Evolutionary conservation across 1,284 basidiomycete species (phyloP), one percentile per base, ranked within the genome.

Genomic region (Cutaneotrichosporon mucoides): DNA sequence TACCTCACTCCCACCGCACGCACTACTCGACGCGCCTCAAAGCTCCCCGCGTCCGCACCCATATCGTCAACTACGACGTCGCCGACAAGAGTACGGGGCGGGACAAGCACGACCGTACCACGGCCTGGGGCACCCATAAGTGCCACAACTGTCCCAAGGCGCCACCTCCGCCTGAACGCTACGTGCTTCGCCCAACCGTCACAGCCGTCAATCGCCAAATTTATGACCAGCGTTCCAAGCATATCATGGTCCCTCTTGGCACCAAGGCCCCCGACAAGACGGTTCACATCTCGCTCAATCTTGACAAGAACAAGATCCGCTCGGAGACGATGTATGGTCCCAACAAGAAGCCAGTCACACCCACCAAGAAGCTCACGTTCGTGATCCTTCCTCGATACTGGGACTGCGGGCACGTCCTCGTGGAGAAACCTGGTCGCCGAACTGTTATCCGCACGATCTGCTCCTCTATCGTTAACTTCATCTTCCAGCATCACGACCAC

Each of bases 361-460:
- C 13, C 34, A n/a, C 34, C 33, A 48, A 48, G 16, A 24, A 34
- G 7, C 6, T 57, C 43, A 57, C 56, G 2, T 44, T 57, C 34
- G 56, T 57, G 15, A 13, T 52, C 7, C 24, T 57, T 13, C 56
- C 56, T 5, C 43, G 43, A 35, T 45, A 40, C 35, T 57, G 56
- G 56, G 49, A 57, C 13, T 33, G 50, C 24, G 56, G 56, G 4
- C 55, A 38, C 6, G 35, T 56, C 8, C 24, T 37, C 9, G 5
- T 24, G 11, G 16, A 24, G 10, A n/a, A 38, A 10, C 5, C 36
- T 8, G 6, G 37, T 13, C 10, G 13, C 15, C 37, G 7, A 6
- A 13, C 3, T 1, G 35, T 41, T 8, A 10, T 33, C 4, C 10
- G 37, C 37, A 13, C 11, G 13, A 36, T 51, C 42, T 8, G 24